A percentile compares a stretch with the other conserved stretches of the same genome.
phyloP scores from a whole-genome alignment of 2,329 filamentous ascomycete genomes.

The Botryotinia calthae region DNA sequence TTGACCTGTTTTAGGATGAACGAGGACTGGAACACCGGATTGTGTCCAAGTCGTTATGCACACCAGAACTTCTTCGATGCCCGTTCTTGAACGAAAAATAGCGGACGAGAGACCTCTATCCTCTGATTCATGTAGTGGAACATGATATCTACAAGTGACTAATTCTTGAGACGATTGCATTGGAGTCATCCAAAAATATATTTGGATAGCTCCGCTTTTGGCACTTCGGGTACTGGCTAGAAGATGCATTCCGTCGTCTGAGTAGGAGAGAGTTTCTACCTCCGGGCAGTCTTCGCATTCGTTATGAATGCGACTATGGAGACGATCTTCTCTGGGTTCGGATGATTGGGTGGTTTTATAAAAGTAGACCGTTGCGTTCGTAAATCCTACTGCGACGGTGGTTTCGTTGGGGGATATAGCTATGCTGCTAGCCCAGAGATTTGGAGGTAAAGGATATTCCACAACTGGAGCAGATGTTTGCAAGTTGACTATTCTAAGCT shows the following conservation, averaged over 20 bases:
- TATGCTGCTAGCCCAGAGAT: conserved; percentile 43
- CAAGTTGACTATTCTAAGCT: conserved; percentile 43
- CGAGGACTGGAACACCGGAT: conserved; percentile 42
- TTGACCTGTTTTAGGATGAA: conserved; percentile 42
- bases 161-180: conserved; percentile 42
- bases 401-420: conserved; percentile 43
- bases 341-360: conserved; percentile 41
- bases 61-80: conserved; percentile 41
- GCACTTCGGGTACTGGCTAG: conserved; percentile 41
- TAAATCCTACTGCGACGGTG: conserved; percentile 44
- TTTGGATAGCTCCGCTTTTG: conserved; percentile 42
- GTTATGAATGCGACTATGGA: conserved; percentile 40
- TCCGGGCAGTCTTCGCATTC: conserved; percentile 41
- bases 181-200: conserved; percentile 42
- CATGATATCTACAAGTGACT: conserved; percentile 40
- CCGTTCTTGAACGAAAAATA: conserved; percentile 39
- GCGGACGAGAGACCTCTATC: conserved; percentile 43
- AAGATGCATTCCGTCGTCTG: conserved; percentile 42
- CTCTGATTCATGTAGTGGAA: conserved; percentile 44
- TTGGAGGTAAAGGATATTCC: conserved; percentile 43
- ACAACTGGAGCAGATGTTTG: conserved; percentile 38
- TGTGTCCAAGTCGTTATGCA: conserved; percentile 46
- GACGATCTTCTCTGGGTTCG: conserved; percentile 41
- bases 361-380: conserved; percentile 43
- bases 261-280: conserved; percentile 44